Evolutionary conservation across 2,329 filamentous ascomycete species (phyloP).

Genomic region (Stemphylium lycopersici): DNA sequence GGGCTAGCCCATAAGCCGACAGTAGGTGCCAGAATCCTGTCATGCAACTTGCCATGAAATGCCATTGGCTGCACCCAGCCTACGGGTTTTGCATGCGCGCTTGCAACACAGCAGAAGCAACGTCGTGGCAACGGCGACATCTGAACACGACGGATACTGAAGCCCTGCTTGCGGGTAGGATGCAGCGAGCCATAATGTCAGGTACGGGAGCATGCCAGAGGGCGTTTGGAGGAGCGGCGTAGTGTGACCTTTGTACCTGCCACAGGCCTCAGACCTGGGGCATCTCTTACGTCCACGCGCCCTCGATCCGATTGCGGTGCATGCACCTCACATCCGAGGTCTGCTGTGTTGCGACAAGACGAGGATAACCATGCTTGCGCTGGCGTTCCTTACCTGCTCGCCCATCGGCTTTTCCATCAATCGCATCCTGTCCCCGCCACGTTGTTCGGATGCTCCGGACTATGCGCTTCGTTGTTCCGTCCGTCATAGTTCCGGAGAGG

Average conservation of each 20-base stretch:
- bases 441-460: neutral
- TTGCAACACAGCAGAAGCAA: slow-evolving; percentile 21
- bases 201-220: slow-evolving; percentile 20
- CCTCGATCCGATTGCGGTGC: neutral
- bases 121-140: slow-evolving; percentile 18
- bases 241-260: slow-evolving; percentile 10
- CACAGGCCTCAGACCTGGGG: neutral
- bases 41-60: slow-evolving; percentile 23
- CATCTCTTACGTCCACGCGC: neutral
- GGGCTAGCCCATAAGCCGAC: slow-evolving; percentile 14
- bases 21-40: slow-evolving; percentile 11
- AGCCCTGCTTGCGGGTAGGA: slow-evolving; percentile 15
- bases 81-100: slow-evolving; percentile 11
- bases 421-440: slow-evolving; percentile 1
- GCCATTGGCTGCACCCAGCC: slow-evolving; percentile 21
- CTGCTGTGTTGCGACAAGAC: slow-evolving; percentile 1
- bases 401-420: slow-evolving; percentile 7
- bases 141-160: slow-evolving; percentile 20
- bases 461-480: neutral
- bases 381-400: neutral
- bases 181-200: slow-evolving; percentile 23
- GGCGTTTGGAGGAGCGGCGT: slow-evolving; percentile 9
- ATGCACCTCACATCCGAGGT: neutral
- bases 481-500: slow-evolving; percentile 1
- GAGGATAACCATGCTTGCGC: slow-evolving; percentile 3